Base-by-base conservation (phyloP, 176 grass and related monocot species). In the Rhipidocladum racemiflorum region DNA sequence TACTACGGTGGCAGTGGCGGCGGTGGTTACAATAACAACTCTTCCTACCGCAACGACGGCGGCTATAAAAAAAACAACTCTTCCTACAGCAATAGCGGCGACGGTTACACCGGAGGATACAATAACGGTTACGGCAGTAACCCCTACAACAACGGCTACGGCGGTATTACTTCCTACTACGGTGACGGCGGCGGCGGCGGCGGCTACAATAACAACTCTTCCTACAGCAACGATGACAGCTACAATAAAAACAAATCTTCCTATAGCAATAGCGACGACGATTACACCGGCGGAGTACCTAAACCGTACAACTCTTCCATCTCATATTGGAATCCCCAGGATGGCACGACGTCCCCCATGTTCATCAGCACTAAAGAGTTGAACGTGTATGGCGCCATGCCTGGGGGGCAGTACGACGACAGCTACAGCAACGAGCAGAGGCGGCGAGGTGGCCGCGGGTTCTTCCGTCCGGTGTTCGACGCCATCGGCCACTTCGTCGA, bases 401-500 rank as follows among this genome's bases (percentile, higher is more conserved):
- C 77, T 15, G 56, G 78, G 16, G 0, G 11, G 48, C 51, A 55
- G 50, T 65, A 81, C 12, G 75, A 51, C 54, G 6, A 50, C 49
- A 65, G 67, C 38, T 7, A 10, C 42, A 15, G 12, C 56, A 9
- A 60, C 46, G 12, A 80, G 5, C 25, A 57, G 85, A 38, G 5
- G 61, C 64, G 62, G 16, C 20, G 55, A 2, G n/a, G 82, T 28
- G 49, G 70, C 70, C 8, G 77, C 16, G 85, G 85, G 3, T 68
- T 81, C 38, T 87, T 87, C 49, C 76, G 70, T 6, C 77, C 85
- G 49, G 70, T 70, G 61, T n/a, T 87, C 1, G 49, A 67, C 1
- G 61, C 85, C 61, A 70, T 87, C 70, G 85, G 85, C 61, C 15
- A 68, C 9, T 87, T 81, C 70, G 21, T 87, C 70, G 85, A 87